Percentiles rank a stretch among this genome's conserved stretches.
Evolutionary conservation across 140 eudicot genomes (phyloP).

Genomic region (Anethum foeniculum): DNA sequence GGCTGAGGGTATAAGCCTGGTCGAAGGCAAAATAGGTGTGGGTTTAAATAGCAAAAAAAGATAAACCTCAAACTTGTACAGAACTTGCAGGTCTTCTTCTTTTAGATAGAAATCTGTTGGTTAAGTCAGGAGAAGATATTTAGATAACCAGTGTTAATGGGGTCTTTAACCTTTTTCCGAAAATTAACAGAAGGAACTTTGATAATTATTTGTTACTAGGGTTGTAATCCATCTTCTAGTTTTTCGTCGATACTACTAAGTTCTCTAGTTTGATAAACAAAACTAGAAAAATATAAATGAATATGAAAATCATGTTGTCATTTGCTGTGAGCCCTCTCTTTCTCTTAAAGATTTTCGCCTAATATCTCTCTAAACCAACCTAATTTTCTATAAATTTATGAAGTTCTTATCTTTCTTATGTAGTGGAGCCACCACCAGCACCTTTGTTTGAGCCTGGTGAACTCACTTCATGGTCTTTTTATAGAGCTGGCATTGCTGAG

Average conservation of each 20-base stretch:
- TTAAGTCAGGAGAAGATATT: neutral
- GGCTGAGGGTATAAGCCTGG: neutral
- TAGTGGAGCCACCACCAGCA: conserved; percentile 62
- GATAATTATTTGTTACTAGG: neutral
- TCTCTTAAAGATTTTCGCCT: neutral
- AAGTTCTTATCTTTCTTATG: neutral
- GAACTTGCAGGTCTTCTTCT: neutral
- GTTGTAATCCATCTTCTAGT: neutral
- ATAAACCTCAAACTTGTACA: neutral
- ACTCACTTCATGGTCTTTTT: conserved; percentile 80
- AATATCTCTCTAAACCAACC: neutral
- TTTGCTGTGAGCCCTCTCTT: neutral
- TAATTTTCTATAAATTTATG: neutral
- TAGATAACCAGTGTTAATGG: neutral
- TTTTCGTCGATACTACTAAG: neutral
- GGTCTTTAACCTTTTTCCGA: neutral
- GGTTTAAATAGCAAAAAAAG: neutral
- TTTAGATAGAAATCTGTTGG: neutral
- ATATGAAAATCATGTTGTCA: neutral
- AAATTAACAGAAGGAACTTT: neutral
- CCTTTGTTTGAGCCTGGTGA: conserved; percentile 91
- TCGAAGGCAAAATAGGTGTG: neutral
- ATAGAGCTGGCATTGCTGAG: conserved; percentile 95
- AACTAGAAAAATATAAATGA: neutral
- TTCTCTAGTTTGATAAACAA: neutral